Evolutionary conservation across 2,329 filamentous ascomycete genomes (phyloP), one percentile per base, ranked within the genome.

Genomic region (Esteya vermicola): DNA sequence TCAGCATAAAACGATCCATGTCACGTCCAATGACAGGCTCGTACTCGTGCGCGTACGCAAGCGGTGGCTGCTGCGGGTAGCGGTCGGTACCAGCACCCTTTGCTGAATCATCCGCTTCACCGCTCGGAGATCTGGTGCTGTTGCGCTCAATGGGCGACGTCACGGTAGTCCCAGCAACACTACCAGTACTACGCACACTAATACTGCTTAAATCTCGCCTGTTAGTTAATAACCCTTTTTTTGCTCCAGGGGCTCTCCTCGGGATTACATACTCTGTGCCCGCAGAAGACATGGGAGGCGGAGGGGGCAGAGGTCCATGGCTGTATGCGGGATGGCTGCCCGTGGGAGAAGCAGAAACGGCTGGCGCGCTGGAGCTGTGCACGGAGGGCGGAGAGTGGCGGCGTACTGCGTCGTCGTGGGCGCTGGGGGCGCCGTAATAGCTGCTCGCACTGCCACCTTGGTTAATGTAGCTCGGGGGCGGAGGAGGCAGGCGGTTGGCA

Each of bases 1-100:
- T 62, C 41, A 75, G 58, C 71, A 75, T 75, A 43, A 57, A 63
- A 47, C 62, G 61, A 48, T 75, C 71, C 42, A 74, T 72, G 42
- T 73, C 69, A 47, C 60, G 65, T 14, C 47, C 50, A 12, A 50
- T 33, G n/a, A 42, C 45, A 9, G 46, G 42, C 34, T 49, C 40
- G 33, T 41, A 44, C 65, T 68, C 51, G 71, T 64, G 45, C 70
- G 54, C 42, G 67, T 39, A 10, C 21, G 68, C 50, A 63, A 66
- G 31, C 70, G n/a, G n/a, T n/a, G 49, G 48, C 65, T 72, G 68
- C 72, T 72, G 19, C 68, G 61, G n/a, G 66, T 69, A 42, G 54
- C 60, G 44, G 59, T 61, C 20, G 57, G 59, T 37, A 33, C 28
- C 16, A 18, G 21, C 43, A n/a, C 16, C 50, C 51, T 28, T 62